Conservation (phyloP, 1,139 yeast genomes). For the Pichia sp. region DNA sequence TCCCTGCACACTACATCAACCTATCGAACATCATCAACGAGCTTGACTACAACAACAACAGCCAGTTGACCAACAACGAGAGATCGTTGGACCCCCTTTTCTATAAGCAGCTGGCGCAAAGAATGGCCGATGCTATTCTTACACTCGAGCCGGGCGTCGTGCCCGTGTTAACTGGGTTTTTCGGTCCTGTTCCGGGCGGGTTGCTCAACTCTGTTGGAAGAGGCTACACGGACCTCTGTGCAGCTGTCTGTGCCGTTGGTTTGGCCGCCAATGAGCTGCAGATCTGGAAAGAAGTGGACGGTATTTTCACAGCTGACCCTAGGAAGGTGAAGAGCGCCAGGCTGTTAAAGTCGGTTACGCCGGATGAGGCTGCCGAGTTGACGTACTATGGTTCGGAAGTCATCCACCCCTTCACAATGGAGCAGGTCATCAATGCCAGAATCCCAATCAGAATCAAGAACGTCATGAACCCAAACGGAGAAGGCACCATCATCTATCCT, state of each 20-base stretch:
- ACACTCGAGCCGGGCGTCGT: constrained; percentile 45
- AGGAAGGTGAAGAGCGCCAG: constrained; percentile 90
- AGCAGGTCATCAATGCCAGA: constrained; percentile 92
- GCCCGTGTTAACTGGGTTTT: constrained; percentile 94
- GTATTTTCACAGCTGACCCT: constrained; percentile 97
- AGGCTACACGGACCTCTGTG: constrained; percentile 96
- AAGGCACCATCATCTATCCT: constrained; percentile 91
- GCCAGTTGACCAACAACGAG: constrained; percentile 14
- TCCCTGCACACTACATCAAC: constrained; percentile 74
- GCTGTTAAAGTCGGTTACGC: constrained; percentile 80
- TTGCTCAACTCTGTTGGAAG: constrained; percentile 88
- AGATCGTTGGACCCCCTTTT: constrained; percentile 54
- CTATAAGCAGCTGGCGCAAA: constrained; percentile 57
- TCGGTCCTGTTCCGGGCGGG: constrained; percentile 94
- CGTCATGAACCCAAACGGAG: constrained; percentile 86
- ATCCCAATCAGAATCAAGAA: constrained; percentile 95
- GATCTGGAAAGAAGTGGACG: constrained; percentile 98
- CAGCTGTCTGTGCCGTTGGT: constrained; percentile 94
- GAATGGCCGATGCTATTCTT: constrained; percentile 54
- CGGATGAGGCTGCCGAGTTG: constrained; percentile 97
- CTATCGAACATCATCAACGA: constrained; percentile 56
- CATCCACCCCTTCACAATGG: constrained; percentile 98
- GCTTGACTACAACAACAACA: constrained; percentile 35
- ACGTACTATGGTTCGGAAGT: constrained; percentile 98
- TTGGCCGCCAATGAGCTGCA: constrained; percentile 88